These are phyloP conservation scores for Pseudoturritis turrita DNA, from an alignment of 345 rosid species.

Conservation along the genomic window DNA sequence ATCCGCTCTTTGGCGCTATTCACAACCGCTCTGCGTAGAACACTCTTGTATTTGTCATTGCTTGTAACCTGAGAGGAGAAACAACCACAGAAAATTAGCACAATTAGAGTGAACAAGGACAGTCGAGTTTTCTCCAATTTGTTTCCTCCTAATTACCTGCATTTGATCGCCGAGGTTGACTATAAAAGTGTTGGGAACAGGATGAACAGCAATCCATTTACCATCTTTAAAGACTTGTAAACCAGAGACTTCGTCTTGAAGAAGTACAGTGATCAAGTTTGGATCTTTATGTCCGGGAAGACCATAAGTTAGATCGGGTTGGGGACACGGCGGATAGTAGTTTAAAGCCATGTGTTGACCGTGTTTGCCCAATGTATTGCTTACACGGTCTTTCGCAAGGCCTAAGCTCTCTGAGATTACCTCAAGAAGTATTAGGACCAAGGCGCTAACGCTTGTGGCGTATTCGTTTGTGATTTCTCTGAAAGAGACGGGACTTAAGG, in stretches of 20 bases:
- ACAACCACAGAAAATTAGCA: not conserved
- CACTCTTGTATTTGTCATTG: slow-evolving; percentile 56
- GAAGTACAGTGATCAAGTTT: slow-evolving; percentile 63
- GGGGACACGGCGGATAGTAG: slow-evolving; percentile 76
- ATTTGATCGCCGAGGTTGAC: slow-evolving; percentile 77
- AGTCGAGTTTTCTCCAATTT: not conserved
- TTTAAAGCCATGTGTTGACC: slow-evolving; percentile 87
- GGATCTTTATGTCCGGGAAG: slow-evolving; percentile 74
- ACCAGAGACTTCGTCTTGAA: slow-evolving; percentile 73
- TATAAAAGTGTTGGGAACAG: slow-evolving; percentile 56
- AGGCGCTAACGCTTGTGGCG: slow-evolving; percentile 41
- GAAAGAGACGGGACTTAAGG: slow-evolving; percentile 64
- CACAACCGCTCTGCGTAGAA: slow-evolving; percentile 52
- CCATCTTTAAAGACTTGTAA: slow-evolving; percentile 57
- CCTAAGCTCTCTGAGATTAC: slow-evolving; percentile 81
- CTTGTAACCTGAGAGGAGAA: slow-evolving; percentile 36
- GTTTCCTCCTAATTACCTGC: slow-evolving; percentile 35
- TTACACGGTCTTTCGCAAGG: slow-evolving; percentile 36
- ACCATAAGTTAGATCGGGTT: slow-evolving; percentile 69
- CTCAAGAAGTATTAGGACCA: slow-evolving; percentile 51
- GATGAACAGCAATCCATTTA: slow-evolving; percentile 62
- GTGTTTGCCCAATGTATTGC: slow-evolving; percentile 40
- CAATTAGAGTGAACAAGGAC: not conserved
- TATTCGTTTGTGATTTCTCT: slow-evolving; percentile 55
- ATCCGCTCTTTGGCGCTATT: slow-evolving; percentile 39